These are phyloP conservation scores for Dunaliella sp. DNA, from an alignment of 139 green algal species.

Conservation along the genomic window DNA sequence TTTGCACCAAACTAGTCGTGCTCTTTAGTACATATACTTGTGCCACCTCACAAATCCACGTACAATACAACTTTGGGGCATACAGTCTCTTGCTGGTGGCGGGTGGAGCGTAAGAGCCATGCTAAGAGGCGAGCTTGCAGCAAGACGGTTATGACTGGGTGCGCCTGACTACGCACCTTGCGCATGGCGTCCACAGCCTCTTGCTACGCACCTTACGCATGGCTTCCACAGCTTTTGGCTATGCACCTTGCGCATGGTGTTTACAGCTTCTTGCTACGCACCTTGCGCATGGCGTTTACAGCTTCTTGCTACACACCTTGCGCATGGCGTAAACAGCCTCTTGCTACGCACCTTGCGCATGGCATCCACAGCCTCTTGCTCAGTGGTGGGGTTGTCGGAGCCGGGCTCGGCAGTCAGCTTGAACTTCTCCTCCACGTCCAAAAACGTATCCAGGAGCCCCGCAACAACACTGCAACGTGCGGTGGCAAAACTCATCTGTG, in stretches of 20 bases:
- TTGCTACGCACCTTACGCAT: constrained; percentile 78
- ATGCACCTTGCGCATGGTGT: no score
- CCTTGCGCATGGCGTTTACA: not conserved
- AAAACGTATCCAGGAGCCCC: constrained; percentile 76
- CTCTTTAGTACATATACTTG: no score
- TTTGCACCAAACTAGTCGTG: no score
- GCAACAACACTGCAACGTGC: constrained; percentile 32
- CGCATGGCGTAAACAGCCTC: constrained; percentile 87
- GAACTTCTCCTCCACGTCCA: constrained; percentile 78
- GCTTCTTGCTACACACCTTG: constrained; percentile 34
- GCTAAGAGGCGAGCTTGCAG: no score
- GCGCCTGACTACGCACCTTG: no score
- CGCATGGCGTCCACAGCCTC: constrained; percentile 86
- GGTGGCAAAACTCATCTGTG: not conserved
- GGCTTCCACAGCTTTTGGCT: constrained; percentile 87
- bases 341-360: constrained; percentile 71
- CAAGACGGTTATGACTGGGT: no score
- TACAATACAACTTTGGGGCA: no score
- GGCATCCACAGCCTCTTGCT: constrained; percentile 87
- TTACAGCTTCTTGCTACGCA: no score
- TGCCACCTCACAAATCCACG: no score
- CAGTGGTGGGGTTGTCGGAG: constrained; percentile 50
- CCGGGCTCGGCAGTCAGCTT: constrained; percentile 16
- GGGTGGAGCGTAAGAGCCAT: no score
- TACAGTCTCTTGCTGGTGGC: no score